A percentile compares a stretch with the other conserved stretches of the same genome.
phyloP scores from a whole-genome alignment of 2,329 filamentous ascomycete genomes.

The Sporothrix sp. region DNA sequence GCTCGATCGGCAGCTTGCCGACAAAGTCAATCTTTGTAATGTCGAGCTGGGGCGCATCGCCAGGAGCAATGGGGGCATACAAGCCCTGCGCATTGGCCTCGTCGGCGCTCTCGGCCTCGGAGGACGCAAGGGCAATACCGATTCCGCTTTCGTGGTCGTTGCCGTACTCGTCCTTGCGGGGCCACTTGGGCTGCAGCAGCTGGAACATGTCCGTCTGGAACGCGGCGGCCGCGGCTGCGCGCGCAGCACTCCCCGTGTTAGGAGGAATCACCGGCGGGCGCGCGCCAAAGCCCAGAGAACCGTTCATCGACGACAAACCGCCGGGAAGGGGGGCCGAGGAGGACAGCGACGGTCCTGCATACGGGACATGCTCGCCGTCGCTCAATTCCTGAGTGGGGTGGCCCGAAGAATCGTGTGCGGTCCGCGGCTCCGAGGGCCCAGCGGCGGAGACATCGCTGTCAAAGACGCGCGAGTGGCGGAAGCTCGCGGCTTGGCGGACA shows the following conservation, averaged over 20 bases:
- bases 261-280: slow-evolving; percentile 52
- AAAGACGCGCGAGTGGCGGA: slow-evolving; percentile 37
- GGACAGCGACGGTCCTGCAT: not conserved
- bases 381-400: no score
- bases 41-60: slow-evolving; percentile 23
- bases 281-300: slow-evolving; percentile 39
- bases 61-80: slow-evolving; percentile 11
- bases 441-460: slow-evolving; percentile 28
- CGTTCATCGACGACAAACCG: slow-evolving; percentile 14
- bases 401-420: no score
- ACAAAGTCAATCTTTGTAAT: slow-evolving; percentile 52
- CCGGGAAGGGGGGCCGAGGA: slow-evolving; percentile 12
- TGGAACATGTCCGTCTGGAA: slow-evolving; percentile 35
- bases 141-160: slow-evolving; percentile 56
- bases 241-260: slow-evolving; percentile 51
- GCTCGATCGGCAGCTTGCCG: slow-evolving; percentile 43
- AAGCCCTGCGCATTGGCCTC: slow-evolving; percentile 20
- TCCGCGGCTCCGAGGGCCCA: no score
- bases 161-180: slow-evolving; percentile 37
- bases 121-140: slow-evolving; percentile 45
- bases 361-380: not conserved
- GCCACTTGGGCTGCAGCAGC: slow-evolving; percentile 31
- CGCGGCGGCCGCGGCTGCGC: slow-evolving; percentile 47
- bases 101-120: slow-evolving; percentile 27
- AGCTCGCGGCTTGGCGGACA: slow-evolving; percentile 41